Conservation (phyloP, 2,329 filamentous ascomycete species). For the Dactylellina drechsleri region DNA sequence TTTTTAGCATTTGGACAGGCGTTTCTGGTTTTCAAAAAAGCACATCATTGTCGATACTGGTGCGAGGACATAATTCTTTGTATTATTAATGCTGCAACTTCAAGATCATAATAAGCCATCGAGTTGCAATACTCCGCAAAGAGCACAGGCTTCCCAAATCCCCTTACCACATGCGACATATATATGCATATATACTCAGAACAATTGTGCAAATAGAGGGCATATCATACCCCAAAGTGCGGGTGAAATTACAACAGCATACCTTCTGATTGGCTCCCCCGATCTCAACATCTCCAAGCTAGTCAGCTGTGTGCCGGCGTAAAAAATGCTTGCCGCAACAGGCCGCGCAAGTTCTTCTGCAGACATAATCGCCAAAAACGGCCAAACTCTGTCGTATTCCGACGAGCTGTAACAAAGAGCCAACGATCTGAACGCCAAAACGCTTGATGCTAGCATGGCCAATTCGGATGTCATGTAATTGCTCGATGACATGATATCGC, state of each 20-base stretch:
- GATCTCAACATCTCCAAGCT: constrained; percentile 20
- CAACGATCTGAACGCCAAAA: constrained; percentile 22
- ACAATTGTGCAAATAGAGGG: no score
- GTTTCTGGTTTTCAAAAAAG: constrained; percentile 23
- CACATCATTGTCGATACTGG: background rate
- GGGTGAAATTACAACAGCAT: constrained; percentile 18
- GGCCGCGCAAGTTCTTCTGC: background rate
- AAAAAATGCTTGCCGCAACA: constrained; percentile 6
- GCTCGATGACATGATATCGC: constrained; percentile 33
- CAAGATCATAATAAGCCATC: no score
- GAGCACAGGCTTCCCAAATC: no score
- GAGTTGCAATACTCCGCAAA: no score
- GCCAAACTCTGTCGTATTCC: constrained; percentile 20
- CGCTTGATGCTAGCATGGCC: constrained; percentile 26
- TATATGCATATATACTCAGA: no score
- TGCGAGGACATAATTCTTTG: no score
- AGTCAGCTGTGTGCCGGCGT: constrained; percentile 18
- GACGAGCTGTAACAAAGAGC: constrained; percentile 17
- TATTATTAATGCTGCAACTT: no score
- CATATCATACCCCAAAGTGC: background rate
- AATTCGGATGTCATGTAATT: constrained; percentile 14
- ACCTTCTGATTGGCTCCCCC: constrained; percentile 24
- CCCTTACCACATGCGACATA: no score
- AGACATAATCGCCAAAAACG: background rate
- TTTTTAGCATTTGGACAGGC: constrained; percentile 46